phyloP scores from a whole-genome alignment of 2,329 filamentous ascomycete genomes.

The Aspergillus niger region DNA sequence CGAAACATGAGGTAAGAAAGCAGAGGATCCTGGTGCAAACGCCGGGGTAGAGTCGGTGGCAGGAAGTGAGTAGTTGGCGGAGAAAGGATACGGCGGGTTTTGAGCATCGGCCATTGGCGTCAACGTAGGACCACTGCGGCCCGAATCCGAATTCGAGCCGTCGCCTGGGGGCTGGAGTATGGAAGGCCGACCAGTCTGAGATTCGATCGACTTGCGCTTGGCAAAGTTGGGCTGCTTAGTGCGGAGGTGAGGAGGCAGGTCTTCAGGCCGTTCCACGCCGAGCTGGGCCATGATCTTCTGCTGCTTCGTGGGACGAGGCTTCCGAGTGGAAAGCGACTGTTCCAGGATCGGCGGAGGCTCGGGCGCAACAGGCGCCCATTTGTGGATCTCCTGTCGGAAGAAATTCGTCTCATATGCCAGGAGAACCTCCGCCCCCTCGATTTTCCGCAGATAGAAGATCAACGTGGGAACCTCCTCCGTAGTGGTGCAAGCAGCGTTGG shows the following conservation, averaged over 20 bases:
- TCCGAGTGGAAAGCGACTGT: slow-evolving; percentile 85
- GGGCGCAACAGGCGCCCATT: slow-evolving; percentile 87
- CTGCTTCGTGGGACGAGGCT: slow-evolving; percentile 93
- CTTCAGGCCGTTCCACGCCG: slow-evolving; percentile 85
- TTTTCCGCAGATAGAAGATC: slow-evolving; percentile 93
- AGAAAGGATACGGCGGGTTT: slow-evolving; percentile 39
- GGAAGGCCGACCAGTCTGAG: slow-evolving; percentile 30
- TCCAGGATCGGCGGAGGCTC: slow-evolving; percentile 83
- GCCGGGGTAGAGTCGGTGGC: slow-evolving; percentile 40
- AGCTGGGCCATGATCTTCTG: slow-evolving; percentile 91
- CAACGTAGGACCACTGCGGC: slow-evolving; percentile 37
- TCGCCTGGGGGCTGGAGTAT: slow-evolving; percentile 35
- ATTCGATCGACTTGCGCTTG: slow-evolving; percentile 70
- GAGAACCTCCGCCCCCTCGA: slow-evolving; percentile 93
- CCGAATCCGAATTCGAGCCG: slow-evolving; percentile 32
- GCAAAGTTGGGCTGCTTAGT: slow-evolving; percentile 70
- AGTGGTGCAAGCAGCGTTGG: slow-evolving; percentile 77
- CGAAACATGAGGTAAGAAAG: slow-evolving; percentile 41
- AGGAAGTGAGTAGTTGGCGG: slow-evolving; percentile 42
- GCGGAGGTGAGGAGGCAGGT: slow-evolving; percentile 79
- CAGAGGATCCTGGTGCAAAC: slow-evolving; percentile 37
- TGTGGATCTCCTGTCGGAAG: slow-evolving; percentile 92
- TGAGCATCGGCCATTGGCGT: slow-evolving; percentile 34
- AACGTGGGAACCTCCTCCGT: slow-evolving; percentile 85
- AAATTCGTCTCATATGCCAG: slow-evolving; percentile 95